A percentile compares a stretch with the other conserved stretches of the same genome.
Conservation (phyloP, 2,329 filamentous ascomycete genomes). For the Talaromyces sp. region DNA sequence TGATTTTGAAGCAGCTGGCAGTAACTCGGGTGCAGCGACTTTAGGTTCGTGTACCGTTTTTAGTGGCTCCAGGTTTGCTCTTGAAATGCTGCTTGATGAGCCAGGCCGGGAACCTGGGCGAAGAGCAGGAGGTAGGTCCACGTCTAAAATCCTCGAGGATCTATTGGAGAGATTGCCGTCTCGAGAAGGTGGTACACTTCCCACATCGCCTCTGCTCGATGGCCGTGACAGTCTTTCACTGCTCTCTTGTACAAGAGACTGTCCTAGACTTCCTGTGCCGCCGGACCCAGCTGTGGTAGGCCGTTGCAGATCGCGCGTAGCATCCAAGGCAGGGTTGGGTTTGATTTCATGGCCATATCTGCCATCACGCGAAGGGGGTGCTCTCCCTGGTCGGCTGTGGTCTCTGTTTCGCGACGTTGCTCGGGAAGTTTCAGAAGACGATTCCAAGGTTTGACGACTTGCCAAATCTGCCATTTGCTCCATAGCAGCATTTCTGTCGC, state of each 20-base stretch:
- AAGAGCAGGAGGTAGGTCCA: slow-evolving; percentile 19
- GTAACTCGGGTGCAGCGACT: slow-evolving; percentile 12
- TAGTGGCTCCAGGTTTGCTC: background rate
- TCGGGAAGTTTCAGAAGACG: slow-evolving; percentile 10
- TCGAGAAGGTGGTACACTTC: slow-evolving; percentile 21
- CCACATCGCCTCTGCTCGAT: slow-evolving; percentile 10
- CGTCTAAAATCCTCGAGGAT: slow-evolving; percentile 14
- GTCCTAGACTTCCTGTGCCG: slow-evolving; percentile 20
- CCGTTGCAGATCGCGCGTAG: slow-evolving; percentile 22
- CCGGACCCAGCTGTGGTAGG: slow-evolving; percentile 26
- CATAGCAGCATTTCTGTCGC: background rate
- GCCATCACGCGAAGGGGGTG: slow-evolving; percentile 26
- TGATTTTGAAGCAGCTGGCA: background rate
- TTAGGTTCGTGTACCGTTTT: slow-evolving; percentile 12
- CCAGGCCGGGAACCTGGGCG: slow-evolving; percentile 15
- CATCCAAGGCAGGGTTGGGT: slow-evolving; percentile 15
- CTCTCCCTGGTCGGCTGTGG: slow-evolving; percentile 19
- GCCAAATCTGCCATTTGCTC: slow-evolving; percentile 18
- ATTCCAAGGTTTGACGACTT: slow-evolving; percentile 13
- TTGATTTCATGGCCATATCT: slow-evolving; percentile 18
- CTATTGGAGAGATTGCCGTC: slow-evolving; percentile 23
- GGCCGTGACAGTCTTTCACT: slow-evolving; percentile 29
- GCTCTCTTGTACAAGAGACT: slow-evolving; percentile 25
- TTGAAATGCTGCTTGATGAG: slow-evolving; percentile 14
- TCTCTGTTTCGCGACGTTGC: slow-evolving; percentile 17